phyloP scores from a whole-genome alignment of 805 yeast genomes.

The Lachancea cidri region DNA sequence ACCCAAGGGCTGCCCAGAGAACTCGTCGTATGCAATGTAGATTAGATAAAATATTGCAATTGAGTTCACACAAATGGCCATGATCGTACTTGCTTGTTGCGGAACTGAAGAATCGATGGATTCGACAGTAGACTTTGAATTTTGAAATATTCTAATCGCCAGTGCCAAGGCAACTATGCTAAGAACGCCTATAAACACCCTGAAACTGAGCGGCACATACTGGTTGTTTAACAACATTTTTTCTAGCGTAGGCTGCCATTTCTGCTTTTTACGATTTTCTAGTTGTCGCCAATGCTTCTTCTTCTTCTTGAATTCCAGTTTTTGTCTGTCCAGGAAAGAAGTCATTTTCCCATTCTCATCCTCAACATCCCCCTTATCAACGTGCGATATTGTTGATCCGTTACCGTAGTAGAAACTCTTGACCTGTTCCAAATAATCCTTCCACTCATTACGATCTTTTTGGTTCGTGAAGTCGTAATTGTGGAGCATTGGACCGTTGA shows the following conservation, averaged over 20 bases:
- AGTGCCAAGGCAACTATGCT: constrained; percentile 67
- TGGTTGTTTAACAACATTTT: constrained; percentile 68
- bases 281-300: constrained; percentile 30
- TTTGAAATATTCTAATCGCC: constrained; percentile 53
- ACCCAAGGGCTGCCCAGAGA: constrained; percentile 87
- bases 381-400: background rate
- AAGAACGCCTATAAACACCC: constrained; percentile 54
- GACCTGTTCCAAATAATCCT: constrained; percentile 24
- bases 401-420: constrained; percentile 25
- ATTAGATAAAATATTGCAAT: constrained; percentile 70
- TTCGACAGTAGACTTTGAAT: constrained; percentile 26
- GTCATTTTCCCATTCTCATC: constrained; percentile 12
- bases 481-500: constrained; percentile 30
- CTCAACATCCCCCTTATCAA: constrained; percentile 1
- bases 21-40: constrained; percentile 87
- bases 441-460: constrained; percentile 30
- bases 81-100: constrained; percentile 85
- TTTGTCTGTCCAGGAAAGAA: constrained; percentile 7
- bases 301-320: constrained; percentile 21
- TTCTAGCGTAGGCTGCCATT: constrained; percentile 57
- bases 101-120: constrained; percentile 32
- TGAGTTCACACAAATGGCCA: constrained; percentile 84
- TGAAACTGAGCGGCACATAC: constrained; percentile 69
- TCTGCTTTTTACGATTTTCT: constrained; percentile 50
- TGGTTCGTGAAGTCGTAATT: constrained; percentile 25